These are phyloP conservation scores for Hypoxylon sp. DNA, from an alignment of 2,329 filamentous ascomycete species.

Conservation along the genomic window DNA sequence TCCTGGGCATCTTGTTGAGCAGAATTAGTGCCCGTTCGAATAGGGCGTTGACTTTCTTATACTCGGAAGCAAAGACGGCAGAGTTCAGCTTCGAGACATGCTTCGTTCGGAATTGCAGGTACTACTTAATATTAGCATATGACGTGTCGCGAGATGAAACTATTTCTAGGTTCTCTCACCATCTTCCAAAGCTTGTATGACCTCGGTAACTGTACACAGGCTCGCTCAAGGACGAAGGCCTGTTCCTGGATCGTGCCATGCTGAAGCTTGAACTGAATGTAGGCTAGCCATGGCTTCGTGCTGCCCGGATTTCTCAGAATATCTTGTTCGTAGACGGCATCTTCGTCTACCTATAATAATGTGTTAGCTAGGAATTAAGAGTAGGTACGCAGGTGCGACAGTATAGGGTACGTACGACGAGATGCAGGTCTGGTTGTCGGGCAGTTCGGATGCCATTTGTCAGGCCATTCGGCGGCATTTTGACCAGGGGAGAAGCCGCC, in stretches of 20 bases:
- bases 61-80: conserved; percentile 82
- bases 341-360: conserved; percentile 77
- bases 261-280: conserved; percentile 89
- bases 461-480: conserved; percentile 52
- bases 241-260: conserved; percentile 89
- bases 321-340: conserved; percentile 97
- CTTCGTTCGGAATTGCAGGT: conserved; percentile 85
- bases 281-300: conserved; percentile 94
- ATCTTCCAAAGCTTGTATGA: conserved; percentile 99
- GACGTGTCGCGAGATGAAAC: conserved; percentile 18
- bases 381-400: neutral
- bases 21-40: conserved; percentile 94
- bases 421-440: conserved; percentile 61
- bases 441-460: conserved; percentile 50
- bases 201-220: conserved; percentile 87
- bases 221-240: conserved; percentile 88
- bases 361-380: conserved; percentile 46
- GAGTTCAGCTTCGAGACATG: conserved; percentile 88
- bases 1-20: conserved; percentile 97
- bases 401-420: conserved; percentile 57
- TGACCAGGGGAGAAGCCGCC: conserved; percentile 41
- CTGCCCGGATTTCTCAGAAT: conserved; percentile 86
- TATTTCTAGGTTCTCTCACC: conserved; percentile 60
- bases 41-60: conserved; percentile 91
- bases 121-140: conserved; percentile 63